Conservation (phyloP, 345 rosid genomes). For the Linum tenue region DNA sequence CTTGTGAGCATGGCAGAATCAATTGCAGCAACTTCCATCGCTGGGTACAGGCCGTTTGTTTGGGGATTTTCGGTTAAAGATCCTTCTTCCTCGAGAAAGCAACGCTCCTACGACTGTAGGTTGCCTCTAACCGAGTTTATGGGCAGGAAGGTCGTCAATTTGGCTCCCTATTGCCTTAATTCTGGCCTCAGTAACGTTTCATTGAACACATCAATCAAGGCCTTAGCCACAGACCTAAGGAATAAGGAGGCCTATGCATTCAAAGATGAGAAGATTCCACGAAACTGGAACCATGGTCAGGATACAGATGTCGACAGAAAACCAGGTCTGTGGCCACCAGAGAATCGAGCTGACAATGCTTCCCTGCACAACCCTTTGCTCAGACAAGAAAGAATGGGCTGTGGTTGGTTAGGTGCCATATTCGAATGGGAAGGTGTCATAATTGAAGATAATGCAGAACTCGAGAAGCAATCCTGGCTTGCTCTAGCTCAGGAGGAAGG, state of each 20-base stretch:
- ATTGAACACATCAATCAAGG: constrained; percentile 31
- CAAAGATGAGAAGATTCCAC: constrained; percentile 39
- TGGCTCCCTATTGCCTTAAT: constrained; percentile 24
- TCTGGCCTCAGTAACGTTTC: constrained; percentile 15
- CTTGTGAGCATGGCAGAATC: constrained; percentile 59
- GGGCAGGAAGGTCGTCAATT: constrained; percentile 28
- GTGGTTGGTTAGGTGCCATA: constrained; percentile 96
- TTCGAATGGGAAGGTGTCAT: constrained; percentile 97
- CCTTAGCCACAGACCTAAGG: constrained; percentile 59
- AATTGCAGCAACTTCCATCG: constrained; percentile 50
- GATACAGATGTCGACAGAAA: constrained; percentile 40
- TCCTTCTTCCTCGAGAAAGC: constrained; percentile 24
- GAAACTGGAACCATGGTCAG: constrained; percentile 34
- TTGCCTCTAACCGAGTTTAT: constrained; percentile 25
- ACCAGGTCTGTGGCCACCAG: constrained; percentile 74
- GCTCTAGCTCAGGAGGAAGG: constrained; percentile 86
- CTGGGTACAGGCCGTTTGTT: constrained; percentile 43
- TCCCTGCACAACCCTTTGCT: constrained; percentile 77
- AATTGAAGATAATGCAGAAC: constrained; percentile 66
- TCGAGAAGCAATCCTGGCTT: constrained; percentile 80
- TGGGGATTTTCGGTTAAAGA: constrained; percentile 32
- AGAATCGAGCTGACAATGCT: constrained; percentile 76
- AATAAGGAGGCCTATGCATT: constrained; percentile 53
- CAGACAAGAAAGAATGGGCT: constrained; percentile 92
- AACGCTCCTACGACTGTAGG: constrained; percentile 19